Conservation (phyloP, 148 eudicot genomes). For the Gaultheria prostrata region DNA sequence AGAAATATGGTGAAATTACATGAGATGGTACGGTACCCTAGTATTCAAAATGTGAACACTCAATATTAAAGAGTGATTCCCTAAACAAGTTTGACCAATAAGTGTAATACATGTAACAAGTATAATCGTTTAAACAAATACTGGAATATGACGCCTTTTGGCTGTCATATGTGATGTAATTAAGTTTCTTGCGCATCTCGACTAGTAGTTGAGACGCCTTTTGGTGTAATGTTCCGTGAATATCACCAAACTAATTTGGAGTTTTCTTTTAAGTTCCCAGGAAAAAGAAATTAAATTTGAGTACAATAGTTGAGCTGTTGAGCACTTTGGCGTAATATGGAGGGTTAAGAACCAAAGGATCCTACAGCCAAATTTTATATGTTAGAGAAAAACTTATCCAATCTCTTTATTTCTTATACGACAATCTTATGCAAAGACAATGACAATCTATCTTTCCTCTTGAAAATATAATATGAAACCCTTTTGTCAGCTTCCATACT, state of each 20-base stretch:
- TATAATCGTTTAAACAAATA: too few species aligned
- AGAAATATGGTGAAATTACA: too few species aligned
- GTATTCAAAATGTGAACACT: too few species aligned
- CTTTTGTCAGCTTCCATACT: background rate
- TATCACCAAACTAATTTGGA: background rate
- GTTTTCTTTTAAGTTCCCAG: background rate
- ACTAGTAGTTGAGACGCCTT: too few species aligned
- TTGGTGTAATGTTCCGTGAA: background rate
- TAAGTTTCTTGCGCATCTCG: too few species aligned
- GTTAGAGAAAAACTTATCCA: background rate
- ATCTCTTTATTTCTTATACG: background rate
- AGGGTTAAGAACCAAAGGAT: background rate
- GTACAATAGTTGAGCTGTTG: background rate
- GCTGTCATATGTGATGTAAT: too few species aligned
- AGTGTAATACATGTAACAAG: too few species aligned
- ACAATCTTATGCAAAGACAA: background rate
- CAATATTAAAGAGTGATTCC: too few species aligned
- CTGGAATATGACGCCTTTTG: too few species aligned
- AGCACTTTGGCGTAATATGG: background rate
- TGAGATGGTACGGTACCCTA: too few species aligned
- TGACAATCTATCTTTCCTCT: background rate
- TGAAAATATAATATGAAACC: background rate
- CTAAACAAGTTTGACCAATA: too few species aligned
- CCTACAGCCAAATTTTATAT: background rate
- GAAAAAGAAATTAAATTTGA: background rate